Base-by-base conservation (phyloP, 2,329 filamentous ascomycete species). In the Aspergillus sp. region DNA sequence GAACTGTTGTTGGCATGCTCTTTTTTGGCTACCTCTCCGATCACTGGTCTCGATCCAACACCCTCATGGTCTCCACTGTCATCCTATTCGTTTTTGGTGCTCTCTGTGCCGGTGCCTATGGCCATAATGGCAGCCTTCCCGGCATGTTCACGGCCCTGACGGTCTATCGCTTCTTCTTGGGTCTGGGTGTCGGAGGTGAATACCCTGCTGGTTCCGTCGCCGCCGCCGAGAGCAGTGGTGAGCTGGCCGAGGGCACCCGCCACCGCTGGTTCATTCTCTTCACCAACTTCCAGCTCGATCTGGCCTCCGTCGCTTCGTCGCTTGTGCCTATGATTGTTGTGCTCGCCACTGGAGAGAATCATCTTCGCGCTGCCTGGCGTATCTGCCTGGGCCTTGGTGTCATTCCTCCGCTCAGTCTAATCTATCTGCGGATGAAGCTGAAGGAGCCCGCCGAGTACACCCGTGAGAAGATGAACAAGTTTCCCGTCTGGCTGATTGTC, bases 261-360 rank as follows among this genome's bases (percentile, higher is more conserved):
- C 94, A 97, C 72, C 84, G 90, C 36, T 96, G 92, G 91, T 97
- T 92, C 72, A 91, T 94, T 69, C 81, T 96, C 64, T 96, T 95
- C 76, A 96, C 91, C 49, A 96, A 96, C 76, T 87, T 90, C 25
- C 90, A 92, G 81, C 95, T 96, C 61, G 91, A 96, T 72, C 84
- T 87, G 55, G 92, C 91, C 1, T 97, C 96, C 65, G 89, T 96
- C 2, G 81, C 93, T 58, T 88, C 91, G 8, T 88, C 91, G 0
- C 86, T 96, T 61, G 86, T 95, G 1, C 91, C 92, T 0, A 87
- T 87, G 76, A 80, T 89, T 51, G 74, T 89, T n/a, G 83, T 86
- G 12, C 67, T 86, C 67, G 84, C 87, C 21, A 81, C 82, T 58
- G 71, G 88, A 72, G 71, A 88, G 66, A 76, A 82, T 8, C 87